Evolutionary conservation across 495 filamentous ascomycete species (phyloP), one percentile per base, ranked within the genome.

Genomic region (Penicillium flavigenum): DNA sequence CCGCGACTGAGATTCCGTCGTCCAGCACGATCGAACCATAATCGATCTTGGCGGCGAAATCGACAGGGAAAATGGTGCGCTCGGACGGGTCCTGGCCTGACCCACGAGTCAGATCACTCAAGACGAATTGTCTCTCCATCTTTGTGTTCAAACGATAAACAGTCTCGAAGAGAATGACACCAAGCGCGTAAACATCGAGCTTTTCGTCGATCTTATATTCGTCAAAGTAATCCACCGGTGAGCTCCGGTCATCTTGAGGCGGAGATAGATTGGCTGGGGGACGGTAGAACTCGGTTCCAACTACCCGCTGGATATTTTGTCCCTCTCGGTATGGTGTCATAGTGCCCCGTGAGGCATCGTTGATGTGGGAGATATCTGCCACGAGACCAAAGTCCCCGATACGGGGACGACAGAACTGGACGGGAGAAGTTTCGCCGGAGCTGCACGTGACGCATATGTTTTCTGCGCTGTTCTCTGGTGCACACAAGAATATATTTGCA

Each of bases 401-500:
- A 3, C 78, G 72, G 11, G 80, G 80, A 36, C 75, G 69, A 47
- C 73, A 70, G 69, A 77, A 82, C 49, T 71, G 72, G 9, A 61
- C 56, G 32, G 56, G 61, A 1, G 55, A 46, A 7, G 49, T 34
- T 12, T 43, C 49, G 20, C 65, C 66, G 5, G 60, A 65, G 47
- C 56, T 56, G 39, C 80, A 83, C 2, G 68, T 42, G 29, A 36
- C 29, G 51, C 76, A 78, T 11, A 42, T 64, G 3, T 71, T 58
- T 36, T 58, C 24, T 7, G 60, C 49, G 12, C 51, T 58, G 10
- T 53, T 64, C 29, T 78, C 75, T 0, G 70, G 64, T 20, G 61
- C 55, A 12, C 70, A 78, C 29, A 88, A 75, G 46, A 90, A 81
- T 11, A 90, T 82, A 51, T 90, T 90, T 16, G 87, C 87, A 0